Base-by-base conservation (phyloP, 257 asterid genomes). In the Oldenlandia corymbosa region DNA sequence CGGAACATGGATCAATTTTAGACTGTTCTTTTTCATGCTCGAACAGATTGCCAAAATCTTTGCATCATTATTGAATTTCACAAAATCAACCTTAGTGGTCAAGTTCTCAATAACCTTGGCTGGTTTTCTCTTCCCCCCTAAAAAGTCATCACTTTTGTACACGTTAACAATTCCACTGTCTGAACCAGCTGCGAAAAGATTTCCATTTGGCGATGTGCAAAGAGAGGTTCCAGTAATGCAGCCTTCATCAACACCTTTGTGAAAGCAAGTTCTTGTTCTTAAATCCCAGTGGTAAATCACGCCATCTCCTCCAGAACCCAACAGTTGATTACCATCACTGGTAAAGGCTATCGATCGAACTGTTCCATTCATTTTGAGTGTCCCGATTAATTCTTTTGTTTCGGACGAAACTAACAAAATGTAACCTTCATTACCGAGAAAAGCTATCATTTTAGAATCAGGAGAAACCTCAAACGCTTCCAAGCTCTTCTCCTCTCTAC, bases 401-500 rank as follows among this genome's bases (percentile, higher is more conserved):
- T 82, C 83, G 45, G 96, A 27, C 10, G 96, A 90, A 60, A 90
- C 99, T 69, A 93, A 59, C 32, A 93, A 76, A 47, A 90, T 85
- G 66, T 80, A 79, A 62, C 99, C 99, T 74, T 90, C 95, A 10
- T 90, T 90, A 61, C 99, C 99, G 31, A 87, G 69, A 78, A 93
- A 93, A 7, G 96, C 97, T 27, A 93, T 83, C 13, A 87, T 85
- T 4, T 66, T 77, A 18, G 96, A 90, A 77, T 93, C 95, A n/a
- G 97, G 99, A 31, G 97, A 85, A 48, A 90, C 88, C 72, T 90
- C 97, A 51, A 93, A 93, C n/a, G 72, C 37, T 71, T 93, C 99
- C 75, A 90, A 61, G 81, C 99, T 93, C 75, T 85, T 93, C 74
- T 93, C 99, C n/a, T 93, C 99, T 66, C 99, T 80, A 46, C 99